Base-by-base conservation (phyloP, 2,329 filamentous ascomycete genomes). In the Verticillium dahliae region DNA sequence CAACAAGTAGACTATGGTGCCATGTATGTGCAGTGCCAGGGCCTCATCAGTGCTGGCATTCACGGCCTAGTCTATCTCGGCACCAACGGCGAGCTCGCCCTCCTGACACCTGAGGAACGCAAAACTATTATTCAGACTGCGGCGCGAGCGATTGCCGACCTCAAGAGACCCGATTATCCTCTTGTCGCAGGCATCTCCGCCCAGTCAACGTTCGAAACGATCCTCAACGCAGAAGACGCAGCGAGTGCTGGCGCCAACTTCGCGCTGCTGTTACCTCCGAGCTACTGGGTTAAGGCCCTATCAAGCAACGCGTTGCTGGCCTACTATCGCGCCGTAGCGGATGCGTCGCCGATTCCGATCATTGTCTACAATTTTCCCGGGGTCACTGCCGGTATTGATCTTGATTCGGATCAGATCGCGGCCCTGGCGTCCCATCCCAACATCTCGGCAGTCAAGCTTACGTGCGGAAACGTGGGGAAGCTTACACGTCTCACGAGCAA, bases 211-310 rank as follows among this genome's bases (percentile, higher is more conserved):
- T 81, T 85, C 61, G 88, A 90, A 72, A 85, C 86, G 11, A 84
- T 91, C 61, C 77, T 85, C 59, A 78, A 90, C 13, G 90, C 86
- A 72, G 77, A 78, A 59, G 88, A 90, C 67, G 87, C 89, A 5
- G 81, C 82, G 31, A 77, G 76, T 13, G 81, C 85, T 13, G 89
- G 89, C 39, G 88, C 85, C 63, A 86, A 88, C 69, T 87, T 87
- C 67, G 87, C 84, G 6, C 79, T 92, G 59, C 79, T 91, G 0
- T 80, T 91, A 3, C 87, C 88, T 6, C 89, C 89, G 3, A 83
- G 82, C 35, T 91, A 90, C 75, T 91, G 90, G 74, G 82, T 85
- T 61, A 74, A 80, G 6, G 76, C 88, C 14, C 81, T 87, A 68
- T 84, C 80, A 61, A 81, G 78, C 38, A 81, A 83, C 9, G 81